A percentile compares a stretch with the other conserved stretches of the same genome.
Conservation (phyloP, 176 grass and related monocot species). For the Eleusine coracana region DNA sequence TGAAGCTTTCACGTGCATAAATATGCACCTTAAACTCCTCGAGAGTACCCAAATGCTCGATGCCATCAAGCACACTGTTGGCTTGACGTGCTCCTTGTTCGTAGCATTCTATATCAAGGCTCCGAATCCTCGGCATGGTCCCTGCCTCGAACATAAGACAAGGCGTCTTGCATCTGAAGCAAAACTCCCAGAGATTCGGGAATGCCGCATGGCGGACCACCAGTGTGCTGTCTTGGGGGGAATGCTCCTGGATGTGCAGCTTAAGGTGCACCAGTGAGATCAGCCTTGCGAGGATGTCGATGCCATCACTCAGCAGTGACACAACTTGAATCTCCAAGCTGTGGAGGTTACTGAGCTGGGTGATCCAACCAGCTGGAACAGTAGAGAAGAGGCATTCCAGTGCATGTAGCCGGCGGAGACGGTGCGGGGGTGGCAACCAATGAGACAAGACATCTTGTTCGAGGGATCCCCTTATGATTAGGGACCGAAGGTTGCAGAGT, state of each 20-base stretch:
- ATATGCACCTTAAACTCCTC: background rate
- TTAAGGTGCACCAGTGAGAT: background rate
- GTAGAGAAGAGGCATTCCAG: background rate
- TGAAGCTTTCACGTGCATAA: background rate
- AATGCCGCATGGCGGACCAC: background rate
- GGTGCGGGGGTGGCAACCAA: conserved; percentile 1
- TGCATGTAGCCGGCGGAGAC: background rate
- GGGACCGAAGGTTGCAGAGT: background rate
- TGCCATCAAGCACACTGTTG: background rate
- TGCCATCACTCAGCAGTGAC: background rate
- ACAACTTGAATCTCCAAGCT: background rate
- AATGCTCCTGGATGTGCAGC: background rate
- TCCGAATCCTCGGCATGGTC: conserved; percentile 11
- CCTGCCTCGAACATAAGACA: background rate
- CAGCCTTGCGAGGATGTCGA: background rate
- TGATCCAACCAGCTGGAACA: background rate
- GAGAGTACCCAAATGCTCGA: background rate
- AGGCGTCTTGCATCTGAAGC: too few species aligned
- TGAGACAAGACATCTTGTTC: background rate
- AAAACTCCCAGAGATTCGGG: too few species aligned
- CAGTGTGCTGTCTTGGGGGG: background rate
- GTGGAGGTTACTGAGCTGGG: background rate
- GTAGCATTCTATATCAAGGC: background rate
- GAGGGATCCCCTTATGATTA: background rate
- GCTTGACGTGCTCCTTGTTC: fast-evolving